Evolutionary conservation across 2,329 filamentous ascomycete species (phyloP).

Genomic region (Ophiosphaerella herpotricha): DNA sequence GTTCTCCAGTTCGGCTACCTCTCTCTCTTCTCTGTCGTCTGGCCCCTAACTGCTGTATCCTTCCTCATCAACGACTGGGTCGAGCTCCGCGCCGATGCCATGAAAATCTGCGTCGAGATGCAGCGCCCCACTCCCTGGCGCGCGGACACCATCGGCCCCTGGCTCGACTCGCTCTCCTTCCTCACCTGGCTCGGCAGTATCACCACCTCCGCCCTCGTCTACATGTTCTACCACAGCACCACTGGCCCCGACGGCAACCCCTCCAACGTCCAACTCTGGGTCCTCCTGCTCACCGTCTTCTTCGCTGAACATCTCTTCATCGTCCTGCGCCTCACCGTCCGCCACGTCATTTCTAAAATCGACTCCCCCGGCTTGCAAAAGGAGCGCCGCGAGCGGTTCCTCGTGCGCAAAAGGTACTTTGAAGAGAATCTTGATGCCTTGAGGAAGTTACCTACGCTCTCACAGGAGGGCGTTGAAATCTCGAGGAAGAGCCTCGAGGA

Average conservation of each 20-base stretch:
- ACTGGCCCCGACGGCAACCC: conserved; percentile 69
- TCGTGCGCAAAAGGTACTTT: conserved; percentile 78
- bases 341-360: conserved; percentile 74
- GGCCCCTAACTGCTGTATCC: conserved; percentile 87
- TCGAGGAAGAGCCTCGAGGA: conserved; percentile 68
- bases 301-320: conserved; percentile 90
- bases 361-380: conserved; percentile 86
- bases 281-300: conserved; percentile 78
- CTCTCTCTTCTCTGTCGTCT: conserved; percentile 87
- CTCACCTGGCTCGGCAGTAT: conserved; percentile 93
- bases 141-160: conserved; percentile 91
- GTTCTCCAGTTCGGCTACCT: conserved; percentile 74
- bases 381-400: conserved; percentile 79
- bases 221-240: conserved; percentile 77
- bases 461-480: conserved; percentile 60
- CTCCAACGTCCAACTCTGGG: conserved; percentile 76
- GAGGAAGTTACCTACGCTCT: conserved; percentile 47
- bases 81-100: conserved; percentile 87
- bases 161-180: conserved; percentile 83
- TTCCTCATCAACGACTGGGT: conserved; percentile 97
- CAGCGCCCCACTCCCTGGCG: conserved; percentile 88
- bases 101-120: conserved; percentile 91
- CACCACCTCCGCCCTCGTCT: conserved; percentile 84
- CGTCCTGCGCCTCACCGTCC: conserved; percentile 72
- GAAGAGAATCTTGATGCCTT: conserved; percentile 70